These are phyloP conservation scores for Capsicum baccatum DNA, from an alignment of 257 asterid genomes.

Conservation along the genomic window DNA sequence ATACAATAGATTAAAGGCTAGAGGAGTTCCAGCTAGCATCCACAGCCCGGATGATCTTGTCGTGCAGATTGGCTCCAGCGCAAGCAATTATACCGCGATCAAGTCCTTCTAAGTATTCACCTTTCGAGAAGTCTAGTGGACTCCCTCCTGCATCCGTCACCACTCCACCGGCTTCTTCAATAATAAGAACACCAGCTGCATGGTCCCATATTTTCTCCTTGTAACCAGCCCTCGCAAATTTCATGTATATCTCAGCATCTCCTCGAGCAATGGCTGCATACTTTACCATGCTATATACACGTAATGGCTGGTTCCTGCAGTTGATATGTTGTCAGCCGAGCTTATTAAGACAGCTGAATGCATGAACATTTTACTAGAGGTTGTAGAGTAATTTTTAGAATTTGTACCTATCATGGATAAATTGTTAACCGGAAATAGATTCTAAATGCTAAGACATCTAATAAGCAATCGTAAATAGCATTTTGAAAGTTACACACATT, in stretches of 20 bases:
- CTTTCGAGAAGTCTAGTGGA: conserved; percentile 71
- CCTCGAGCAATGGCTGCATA: conserved; percentile 92
- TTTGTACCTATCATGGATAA: not conserved
- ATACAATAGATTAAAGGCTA: conserved; percentile 46
- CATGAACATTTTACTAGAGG: not conserved
- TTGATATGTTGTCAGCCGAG: not conserved
- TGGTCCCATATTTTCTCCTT: conserved; percentile 97
- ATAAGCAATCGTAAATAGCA: not conserved
- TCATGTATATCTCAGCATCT: conserved; percentile 86
- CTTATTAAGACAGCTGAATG: not conserved
- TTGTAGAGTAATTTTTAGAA: not conserved
- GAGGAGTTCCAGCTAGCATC: conserved; percentile 94
- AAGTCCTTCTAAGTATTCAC: conserved; percentile 76
- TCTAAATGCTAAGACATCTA: not conserved
- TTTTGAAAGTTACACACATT: not conserved
- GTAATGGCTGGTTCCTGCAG: conserved; percentile 77
- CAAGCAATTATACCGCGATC: conserved; percentile 84
- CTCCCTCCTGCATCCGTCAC: conserved; percentile 86
- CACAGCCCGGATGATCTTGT: conserved; percentile 69
- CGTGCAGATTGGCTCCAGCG: conserved; percentile 68
- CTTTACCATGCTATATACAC: conserved; percentile 77
- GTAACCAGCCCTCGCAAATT: conserved; percentile 74
- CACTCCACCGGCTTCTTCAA: conserved; percentile 85
- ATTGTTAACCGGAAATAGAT: not conserved
- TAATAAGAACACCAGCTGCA: conserved; percentile 84